Base-by-base conservation (phyloP, 78 protist genomes). In the Parvularia atlantis region DNA sequence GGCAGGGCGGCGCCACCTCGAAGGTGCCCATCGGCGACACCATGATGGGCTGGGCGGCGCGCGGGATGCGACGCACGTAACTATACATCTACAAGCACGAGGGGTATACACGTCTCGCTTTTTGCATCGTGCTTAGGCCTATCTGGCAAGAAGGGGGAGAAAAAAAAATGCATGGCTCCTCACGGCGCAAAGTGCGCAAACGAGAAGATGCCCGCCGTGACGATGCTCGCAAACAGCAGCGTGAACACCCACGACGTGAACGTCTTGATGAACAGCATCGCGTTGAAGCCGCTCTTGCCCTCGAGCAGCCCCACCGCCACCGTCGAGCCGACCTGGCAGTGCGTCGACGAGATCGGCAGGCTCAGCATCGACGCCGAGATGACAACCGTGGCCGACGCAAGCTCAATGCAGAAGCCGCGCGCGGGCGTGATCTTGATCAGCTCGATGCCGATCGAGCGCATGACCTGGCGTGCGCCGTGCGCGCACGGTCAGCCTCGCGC, bases 311-410 rank as follows among this genome's bases (percentile, higher is more conserved):
- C 78, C 11, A 80, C 84, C 1, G 78, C 84, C 0, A 35, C 58
- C 22, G 72, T 69, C 14, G 85, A 75, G n/a, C 85, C 85, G 31
- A 53, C 16, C 35, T 46, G 36, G 77, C 80, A 73, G 54, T 81
- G 85, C 2, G 85, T 81, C n/a, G 85, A 63, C 19, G 85, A 81
- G 28, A 81, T 43, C 36, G 85, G 85, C n/a, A 73, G n/a, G 10
- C 80, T 76, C 2, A 71, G 17, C 56, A 5, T 16, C 4, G 80
- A 52, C 37, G 79, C 86, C 22, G 28, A 10, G 14, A 82, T 4
- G 20, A 82, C 73, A 33, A 72, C 39, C 17, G 56, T 0, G 2
- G 59, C 53, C 3, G 79, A 9, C 26, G 76, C 79, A 13, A 80
- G 58, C 37, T 80, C 79, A 46, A 73, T 73, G 13, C 53, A 48